Base-by-base conservation (phyloP, 2,329 filamentous ascomycete species). In the Aspergillus pseudotamarii region DNA sequence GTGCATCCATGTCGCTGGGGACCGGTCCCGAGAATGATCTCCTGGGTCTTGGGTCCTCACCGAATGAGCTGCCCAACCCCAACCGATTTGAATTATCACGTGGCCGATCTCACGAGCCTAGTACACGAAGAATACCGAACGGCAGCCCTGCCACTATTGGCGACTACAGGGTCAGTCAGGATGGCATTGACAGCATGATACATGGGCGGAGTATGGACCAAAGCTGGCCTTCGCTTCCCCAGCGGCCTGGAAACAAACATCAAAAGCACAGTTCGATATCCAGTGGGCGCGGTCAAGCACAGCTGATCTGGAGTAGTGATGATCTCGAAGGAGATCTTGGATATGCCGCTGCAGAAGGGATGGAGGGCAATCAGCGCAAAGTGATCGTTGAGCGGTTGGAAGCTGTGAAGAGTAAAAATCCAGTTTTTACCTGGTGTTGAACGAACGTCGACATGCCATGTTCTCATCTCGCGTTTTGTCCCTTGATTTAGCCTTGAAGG, bases 401-500 rank as follows among this genome's bases (percentile, higher is more conserved):
- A 83, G 91, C 94, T 64, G 95, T 99, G 66, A 98, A 98, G 84
- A 92, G 89, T 75, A 91, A 91, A 76, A 96, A 96, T 75, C 95
- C 95, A 2, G 93, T 99, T 36, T 99, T 99, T 79, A 97, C 92
- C 51, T 99, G 95, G 92, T 99, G 95, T 83, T 98, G 82, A 82
- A 62, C 64, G 55, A 51, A 32, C 48, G 46, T 41, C 43, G 51
- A 53, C 46, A 23, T 38, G 34, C 41, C 26, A 30, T 56, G 46
- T 32, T 36, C 26, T 58, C 53, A 58, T 59, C 56, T 46, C 56
- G 36, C 36, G 54, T 59, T 64, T 59, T 64, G 62, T 62, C 48
- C 62, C 34, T 67, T 64, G 55, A 61, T 66, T 69, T 66, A 65
- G 28, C 34, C 56, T 65, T 60, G 59, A 55, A 51, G 59, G 45